Conservation (phyloP, 768 basidiomycete genomes). For the Collybia sordida region DNA sequence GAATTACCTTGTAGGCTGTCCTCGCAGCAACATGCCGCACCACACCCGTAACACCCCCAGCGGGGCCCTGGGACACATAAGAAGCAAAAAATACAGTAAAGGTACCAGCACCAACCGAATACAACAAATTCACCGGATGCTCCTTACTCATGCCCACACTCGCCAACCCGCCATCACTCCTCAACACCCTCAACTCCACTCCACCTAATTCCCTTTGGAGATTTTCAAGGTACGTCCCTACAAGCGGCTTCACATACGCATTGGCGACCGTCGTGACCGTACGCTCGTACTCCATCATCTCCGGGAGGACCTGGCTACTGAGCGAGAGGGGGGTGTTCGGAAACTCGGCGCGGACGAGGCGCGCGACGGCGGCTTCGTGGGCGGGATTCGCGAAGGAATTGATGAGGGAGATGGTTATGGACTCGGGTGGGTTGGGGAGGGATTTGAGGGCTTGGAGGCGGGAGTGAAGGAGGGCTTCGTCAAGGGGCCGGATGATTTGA, state of each 20-base stretch:
- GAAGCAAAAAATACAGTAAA: background rate
- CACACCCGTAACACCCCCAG: constrained; percentile 27
- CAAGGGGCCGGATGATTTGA: constrained; percentile 21
- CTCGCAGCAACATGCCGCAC: constrained; percentile 13
- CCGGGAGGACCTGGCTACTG: constrained; percentile 21
- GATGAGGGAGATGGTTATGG: constrained; percentile 25
- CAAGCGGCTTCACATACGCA: constrained; percentile 26
- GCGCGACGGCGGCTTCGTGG: constrained; percentile 20
- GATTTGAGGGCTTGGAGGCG: constrained; percentile 17
- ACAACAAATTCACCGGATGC: constrained; percentile 22
- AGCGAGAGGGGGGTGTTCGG: constrained; percentile 22
- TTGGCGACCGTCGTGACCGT: constrained; percentile 27
- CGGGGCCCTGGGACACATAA: constrained; percentile 16
- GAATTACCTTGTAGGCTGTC: constrained; percentile 10
- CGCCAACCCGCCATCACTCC: constrained; percentile 25
- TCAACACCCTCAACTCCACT: constrained; percentile 21
- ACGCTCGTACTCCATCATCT: constrained; percentile 26
- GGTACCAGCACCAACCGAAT: constrained; percentile 10
- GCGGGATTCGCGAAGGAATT: constrained; percentile 24
- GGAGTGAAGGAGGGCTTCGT: constrained; percentile 16
- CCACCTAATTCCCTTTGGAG: constrained; percentile 18
- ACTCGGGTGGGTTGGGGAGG: constrained; percentile 15
- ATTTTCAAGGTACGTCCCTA: constrained; percentile 21
- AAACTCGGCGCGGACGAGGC: constrained; percentile 19
- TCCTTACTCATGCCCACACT: constrained; percentile 22